phyloP scores from a whole-genome alignment of 192 early-diverging fungal genomes.

The Coemansia asiatica region DNA sequence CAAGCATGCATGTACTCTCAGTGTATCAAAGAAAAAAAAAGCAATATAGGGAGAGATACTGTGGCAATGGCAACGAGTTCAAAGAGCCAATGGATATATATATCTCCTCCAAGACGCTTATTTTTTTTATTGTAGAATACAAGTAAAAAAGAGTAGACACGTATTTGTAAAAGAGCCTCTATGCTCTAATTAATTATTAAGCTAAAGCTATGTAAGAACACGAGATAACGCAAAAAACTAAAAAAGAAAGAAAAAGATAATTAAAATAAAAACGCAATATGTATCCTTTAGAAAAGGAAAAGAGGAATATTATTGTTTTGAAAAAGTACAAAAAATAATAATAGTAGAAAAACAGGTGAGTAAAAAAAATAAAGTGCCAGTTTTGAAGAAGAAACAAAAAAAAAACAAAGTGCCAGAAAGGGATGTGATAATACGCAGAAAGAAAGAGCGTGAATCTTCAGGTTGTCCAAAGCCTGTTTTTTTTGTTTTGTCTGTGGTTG shows the following conservation, averaged over 20 bases:
- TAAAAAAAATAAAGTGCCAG: not conserved
- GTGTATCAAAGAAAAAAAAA: not conserved
- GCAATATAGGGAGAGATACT: not conserved
- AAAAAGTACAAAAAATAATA: not conserved
- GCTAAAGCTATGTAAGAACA: not conserved
- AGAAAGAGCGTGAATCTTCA: constrained; percentile 3
- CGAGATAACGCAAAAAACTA: not conserved
- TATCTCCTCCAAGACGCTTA: not conserved
- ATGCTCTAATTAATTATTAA: constrained; percentile 4
- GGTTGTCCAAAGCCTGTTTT: not conserved
- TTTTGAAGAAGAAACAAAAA: constrained; percentile 1
- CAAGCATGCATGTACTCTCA: not conserved
- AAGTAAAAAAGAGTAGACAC: not conserved
- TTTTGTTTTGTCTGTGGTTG: constrained; percentile 1
- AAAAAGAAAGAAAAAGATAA: not conserved
- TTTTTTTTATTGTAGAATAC: not conserved
- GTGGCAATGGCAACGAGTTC: not conserved
- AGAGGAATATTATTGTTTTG: constrained; percentile 7
- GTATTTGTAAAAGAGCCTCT: not conserved
- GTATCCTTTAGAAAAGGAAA: not conserved
- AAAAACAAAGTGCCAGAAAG: constrained; percentile 3
- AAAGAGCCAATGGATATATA: not conserved
- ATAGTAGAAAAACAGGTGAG: not conserved
- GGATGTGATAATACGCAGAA: not conserved
- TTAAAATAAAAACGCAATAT: not conserved